Evolutionary conservation across 371 early-diverging fungal species (phyloP), one percentile per base, ranked within the genome.

Genomic region (Fennellomyces sp.): DNA sequence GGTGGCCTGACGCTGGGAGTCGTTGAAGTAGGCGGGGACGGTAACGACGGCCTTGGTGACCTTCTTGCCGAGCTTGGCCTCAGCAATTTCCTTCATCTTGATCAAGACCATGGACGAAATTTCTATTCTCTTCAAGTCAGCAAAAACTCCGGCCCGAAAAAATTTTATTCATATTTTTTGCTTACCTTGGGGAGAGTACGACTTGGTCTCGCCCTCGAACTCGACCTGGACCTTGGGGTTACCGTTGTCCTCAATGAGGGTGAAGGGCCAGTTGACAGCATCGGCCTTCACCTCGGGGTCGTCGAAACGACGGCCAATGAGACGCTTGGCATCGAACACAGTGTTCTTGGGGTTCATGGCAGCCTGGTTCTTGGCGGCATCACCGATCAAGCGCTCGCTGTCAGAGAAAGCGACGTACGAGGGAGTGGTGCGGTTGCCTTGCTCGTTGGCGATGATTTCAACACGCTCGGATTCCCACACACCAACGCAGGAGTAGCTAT

Each of bases 401-500:
- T 94, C 94, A 69, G 94, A 91, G 89, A 96, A 97, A 50, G 79
- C 96, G 58, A 97, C 97, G 66, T 96, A 95, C 42, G 96, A 94
- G 55, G 98, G 99, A 55, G 96, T 97, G 63, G 94, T 97, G 68
- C 96, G 89, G 88, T 94, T 93, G 75, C 97, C 99, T 84, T 97
- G 96, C 81, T 92, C 94, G 88, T 98, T 97, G 82, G 97, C 94
- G 81, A 97, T 94, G 78, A 95, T 94, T 81, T 96, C 97, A 60
- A 95, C 96, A 69, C 92, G 93, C 75, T 96, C 98, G 81, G 96
- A 94, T 80, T 93, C 92, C 89, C 93, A 96, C 56, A 96, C 96
- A 81, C 94, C 98, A 72, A 99, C 97, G 83, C 99, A 99, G 68
- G 97, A 97, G 91, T 99, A 98, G 77, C 99, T 99, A 55, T 11